Conservation (phyloP, 2,329 filamentous ascomycete genomes). For the Mycosphaerella sp. region DNA sequence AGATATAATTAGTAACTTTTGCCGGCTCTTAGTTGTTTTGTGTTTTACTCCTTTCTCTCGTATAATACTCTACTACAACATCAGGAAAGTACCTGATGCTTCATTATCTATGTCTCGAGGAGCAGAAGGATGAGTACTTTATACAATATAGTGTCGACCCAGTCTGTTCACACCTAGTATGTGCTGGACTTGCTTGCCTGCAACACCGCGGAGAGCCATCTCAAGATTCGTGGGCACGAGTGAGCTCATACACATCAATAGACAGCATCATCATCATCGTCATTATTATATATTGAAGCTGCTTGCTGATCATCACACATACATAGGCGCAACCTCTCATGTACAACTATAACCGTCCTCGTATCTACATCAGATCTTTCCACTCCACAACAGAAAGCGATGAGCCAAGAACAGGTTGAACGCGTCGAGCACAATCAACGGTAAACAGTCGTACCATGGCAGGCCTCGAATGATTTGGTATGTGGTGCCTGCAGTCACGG, state of each 20-base stretch:
- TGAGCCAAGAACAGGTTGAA: slow-evolving; percentile 40
- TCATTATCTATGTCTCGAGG: too few species aligned
- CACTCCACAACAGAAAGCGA: slow-evolving; percentile 36
- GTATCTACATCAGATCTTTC: slow-evolving; percentile 11
- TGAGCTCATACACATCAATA: too few species aligned
- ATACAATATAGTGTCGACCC: too few species aligned
- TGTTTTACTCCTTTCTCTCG: too few species aligned
- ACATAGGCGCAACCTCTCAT: background rate
- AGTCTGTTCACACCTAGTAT: slow-evolving; percentile 43
- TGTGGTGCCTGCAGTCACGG: slow-evolving; percentile 34
- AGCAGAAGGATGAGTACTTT: too few species aligned
- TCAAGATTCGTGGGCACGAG: too few species aligned
- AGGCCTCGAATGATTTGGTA: slow-evolving; percentile 35
- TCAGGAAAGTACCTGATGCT: too few species aligned
- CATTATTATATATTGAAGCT: background rate
- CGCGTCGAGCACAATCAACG: slow-evolving; percentile 36
- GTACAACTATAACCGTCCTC: background rate
- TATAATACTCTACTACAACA: too few species aligned
- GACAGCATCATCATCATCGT: too few species aligned
- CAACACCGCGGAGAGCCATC: slow-evolving; percentile 38
- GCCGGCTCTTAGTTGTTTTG: too few species aligned
- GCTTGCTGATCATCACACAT: slow-evolving; percentile 1
- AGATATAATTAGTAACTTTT: too few species aligned
- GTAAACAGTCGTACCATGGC: slow-evolving; percentile 39
- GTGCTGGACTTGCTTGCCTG: slow-evolving; percentile 44